Evolutionary conservation across 129 eudicot genomes (phyloP).

Genomic region (Ambrosia trifida): DNA sequence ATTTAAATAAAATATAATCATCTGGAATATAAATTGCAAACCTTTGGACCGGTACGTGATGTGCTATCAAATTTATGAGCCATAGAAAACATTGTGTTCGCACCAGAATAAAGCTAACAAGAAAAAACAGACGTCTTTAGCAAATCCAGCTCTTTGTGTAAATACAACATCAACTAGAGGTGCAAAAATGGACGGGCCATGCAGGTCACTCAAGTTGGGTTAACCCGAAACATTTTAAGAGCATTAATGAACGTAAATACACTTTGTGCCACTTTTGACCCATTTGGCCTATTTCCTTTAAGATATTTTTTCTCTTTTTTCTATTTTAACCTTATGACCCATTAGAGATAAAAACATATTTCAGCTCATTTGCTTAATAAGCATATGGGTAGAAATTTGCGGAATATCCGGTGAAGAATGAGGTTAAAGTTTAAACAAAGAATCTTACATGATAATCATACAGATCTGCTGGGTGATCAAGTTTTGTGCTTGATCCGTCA

Average conservation of each 20-base stretch:
- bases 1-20: conserved; percentile 10
- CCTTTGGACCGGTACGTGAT: conserved; percentile 87
- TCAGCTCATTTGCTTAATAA: neutral
- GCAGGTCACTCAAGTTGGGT: neutral
- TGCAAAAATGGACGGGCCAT: neutral
- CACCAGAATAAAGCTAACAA: conserved; percentile 56
- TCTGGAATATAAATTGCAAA: conserved; percentile 28
- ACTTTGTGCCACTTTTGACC: neutral
- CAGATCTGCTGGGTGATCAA: conserved; percentile 91
- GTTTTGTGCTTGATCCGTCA: conserved; percentile 59
- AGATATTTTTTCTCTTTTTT: neutral
- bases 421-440: conserved; percentile 19
- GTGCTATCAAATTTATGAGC: conserved; percentile 57
- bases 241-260: neutral
- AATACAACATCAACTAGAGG: neutral
- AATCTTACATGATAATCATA: conserved; percentile 88
- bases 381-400: neutral
- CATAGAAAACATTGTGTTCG: conserved; percentile 63
- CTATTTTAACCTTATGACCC: neutral
- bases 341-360: neutral
- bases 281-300: neutral
- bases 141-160: conserved; percentile 1
- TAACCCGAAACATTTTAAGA: neutral
- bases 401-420: neutral
- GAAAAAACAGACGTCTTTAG: neutral